A percentile compares a stretch with the other conserved stretches of the same genome.
These are phyloP conservation scores for Naematelia encephala DNA, from an alignment of 768 basidiomycete genomes.

Conservation along the genomic window DNA sequence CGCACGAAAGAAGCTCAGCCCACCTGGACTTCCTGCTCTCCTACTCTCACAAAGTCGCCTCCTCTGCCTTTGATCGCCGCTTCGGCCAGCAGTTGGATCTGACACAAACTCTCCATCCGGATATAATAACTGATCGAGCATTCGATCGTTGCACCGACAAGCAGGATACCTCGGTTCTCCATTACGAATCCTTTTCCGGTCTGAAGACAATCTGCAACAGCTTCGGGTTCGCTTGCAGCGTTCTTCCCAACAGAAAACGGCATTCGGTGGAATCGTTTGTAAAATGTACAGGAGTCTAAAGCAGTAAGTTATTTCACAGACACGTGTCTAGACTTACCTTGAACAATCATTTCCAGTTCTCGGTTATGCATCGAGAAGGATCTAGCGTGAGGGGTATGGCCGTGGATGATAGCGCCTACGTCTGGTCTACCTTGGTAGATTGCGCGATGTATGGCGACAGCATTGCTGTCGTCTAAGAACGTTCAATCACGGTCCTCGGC, in stretches of 20 bases:
- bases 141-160: slow-evolving; percentile 12
- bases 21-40: slow-evolving; percentile 10
- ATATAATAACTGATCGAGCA: slow-evolving; percentile 17
- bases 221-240: slow-evolving; percentile 1
- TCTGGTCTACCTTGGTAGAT: slow-evolving; percentile 12
- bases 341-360: slow-evolving; percentile 9
- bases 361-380: slow-evolving; percentile 10
- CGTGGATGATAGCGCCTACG: slow-evolving; percentile 12
- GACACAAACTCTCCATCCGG: slow-evolving; percentile 12
- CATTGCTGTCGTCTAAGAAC: slow-evolving; percentile 5
- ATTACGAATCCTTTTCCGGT: slow-evolving; percentile 14
- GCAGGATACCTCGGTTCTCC: slow-evolving; percentile 15
- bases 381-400: slow-evolving; percentile 8
- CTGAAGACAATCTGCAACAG: background rate
- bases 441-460: slow-evolving; percentile 7
- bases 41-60: slow-evolving; percentile 8
- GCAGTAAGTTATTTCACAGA: background rate
- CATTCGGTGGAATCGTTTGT: slow-evolving; percentile 6
- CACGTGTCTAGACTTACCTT: slow-evolving; percentile 5
- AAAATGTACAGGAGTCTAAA: slow-evolving; percentile 15
- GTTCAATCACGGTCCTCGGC: background rate
- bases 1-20: too few species aligned
- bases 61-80: slow-evolving; percentile 11
- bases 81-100: slow-evolving; percentile 8
- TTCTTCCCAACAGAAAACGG: background rate